These are phyloP conservation scores for Solanum piurae DNA, from an alignment of 257 asterid species.

Conservation along the genomic window DNA sequence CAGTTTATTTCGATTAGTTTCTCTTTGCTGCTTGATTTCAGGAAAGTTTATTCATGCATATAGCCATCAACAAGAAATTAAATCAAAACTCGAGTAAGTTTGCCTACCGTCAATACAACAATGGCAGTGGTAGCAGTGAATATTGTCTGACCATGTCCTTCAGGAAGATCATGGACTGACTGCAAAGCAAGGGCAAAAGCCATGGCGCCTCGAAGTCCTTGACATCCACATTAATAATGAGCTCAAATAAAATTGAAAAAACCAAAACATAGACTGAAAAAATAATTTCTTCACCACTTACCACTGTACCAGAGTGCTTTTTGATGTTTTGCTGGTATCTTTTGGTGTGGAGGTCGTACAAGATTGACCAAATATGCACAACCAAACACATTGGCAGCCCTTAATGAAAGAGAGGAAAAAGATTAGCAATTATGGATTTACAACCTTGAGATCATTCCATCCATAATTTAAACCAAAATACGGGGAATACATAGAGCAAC, in stretches of 20 bases:
- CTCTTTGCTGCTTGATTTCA: neutral
- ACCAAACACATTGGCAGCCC: slow-evolving; percentile 98
- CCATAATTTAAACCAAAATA: slow-evolving; percentile 2
- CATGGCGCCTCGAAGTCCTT: slow-evolving; percentile 99
- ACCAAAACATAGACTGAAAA: neutral
- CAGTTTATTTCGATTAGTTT: neutral
- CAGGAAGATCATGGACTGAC: slow-evolving; percentile 97
- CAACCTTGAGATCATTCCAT: neutral
- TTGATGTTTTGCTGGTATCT: slow-evolving; percentile 92
- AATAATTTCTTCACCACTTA: slow-evolving; percentile 26
- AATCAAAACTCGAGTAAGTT: neutral
- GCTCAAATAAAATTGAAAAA: neutral
- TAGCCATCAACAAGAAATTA: neutral
- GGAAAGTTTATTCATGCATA: neutral
- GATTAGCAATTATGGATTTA: slow-evolving; percentile 7
- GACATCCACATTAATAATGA: slow-evolving; percentile 12
- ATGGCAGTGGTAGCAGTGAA: slow-evolving; percentile 99
- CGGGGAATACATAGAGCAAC: neutral
- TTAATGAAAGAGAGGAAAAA: slow-evolving; percentile 24
- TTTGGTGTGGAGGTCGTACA: slow-evolving; percentile 67
- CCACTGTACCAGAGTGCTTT: slow-evolving; percentile 99
- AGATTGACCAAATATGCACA: slow-evolving; percentile 92
- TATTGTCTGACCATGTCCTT: slow-evolving; percentile 96
- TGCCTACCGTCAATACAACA: slow-evolving; percentile 69
- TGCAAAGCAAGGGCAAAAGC: slow-evolving; percentile 98